phyloP scores from a whole-genome alignment of 192 early-diverging fungal genomes.

The Pilaira anomala region DNA sequence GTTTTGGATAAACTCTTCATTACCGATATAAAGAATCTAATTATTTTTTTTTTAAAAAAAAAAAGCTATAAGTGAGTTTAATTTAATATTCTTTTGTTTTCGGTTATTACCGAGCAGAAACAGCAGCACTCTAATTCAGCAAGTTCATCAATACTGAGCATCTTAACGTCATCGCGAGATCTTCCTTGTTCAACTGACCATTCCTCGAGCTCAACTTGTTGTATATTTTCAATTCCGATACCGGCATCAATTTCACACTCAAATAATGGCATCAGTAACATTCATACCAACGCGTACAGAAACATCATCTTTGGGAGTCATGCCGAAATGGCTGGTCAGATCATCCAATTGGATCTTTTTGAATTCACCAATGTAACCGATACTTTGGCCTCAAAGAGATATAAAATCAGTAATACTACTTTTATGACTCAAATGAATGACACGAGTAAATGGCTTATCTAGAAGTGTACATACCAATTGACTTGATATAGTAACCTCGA shows the following conservation, averaged over 20 bases:
- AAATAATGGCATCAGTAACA: slow-evolving; percentile 56
- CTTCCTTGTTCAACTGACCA: slow-evolving; percentile 52
- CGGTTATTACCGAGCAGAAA: slow-evolving; percentile 52
- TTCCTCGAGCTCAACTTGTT: slow-evolving; percentile 59
- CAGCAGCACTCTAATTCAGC: slow-evolving; percentile 64
- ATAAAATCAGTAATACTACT: slow-evolving; percentile 58
- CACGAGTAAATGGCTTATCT: slow-evolving; percentile 65
- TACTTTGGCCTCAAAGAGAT: slow-evolving; percentile 50
- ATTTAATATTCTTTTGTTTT: not conserved
- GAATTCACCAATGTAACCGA: slow-evolving; percentile 66
- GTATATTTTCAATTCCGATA: slow-evolving; percentile 64
- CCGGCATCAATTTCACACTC: slow-evolving; percentile 59
- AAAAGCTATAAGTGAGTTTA: not conserved
- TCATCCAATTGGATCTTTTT: slow-evolving; percentile 64
- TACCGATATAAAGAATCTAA: slow-evolving; percentile 60
- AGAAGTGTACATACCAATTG: slow-evolving; percentile 61
- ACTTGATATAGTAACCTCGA: slow-evolving; percentile 59
- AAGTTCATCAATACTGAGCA: slow-evolving; percentile 65
- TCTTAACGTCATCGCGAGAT: slow-evolving; percentile 46
- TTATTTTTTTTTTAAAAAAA: not conserved
- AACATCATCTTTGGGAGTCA: slow-evolving; percentile 41
- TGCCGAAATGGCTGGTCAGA: slow-evolving; percentile 51
- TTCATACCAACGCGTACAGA: slow-evolving; percentile 71
- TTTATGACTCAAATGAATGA: slow-evolving; percentile 52
- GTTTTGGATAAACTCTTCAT: slow-evolving; percentile 51